Evolutionary conservation across 1,139 yeast genomes (phyloP).

Genomic region (Suhomyces atakaporum): DNA sequence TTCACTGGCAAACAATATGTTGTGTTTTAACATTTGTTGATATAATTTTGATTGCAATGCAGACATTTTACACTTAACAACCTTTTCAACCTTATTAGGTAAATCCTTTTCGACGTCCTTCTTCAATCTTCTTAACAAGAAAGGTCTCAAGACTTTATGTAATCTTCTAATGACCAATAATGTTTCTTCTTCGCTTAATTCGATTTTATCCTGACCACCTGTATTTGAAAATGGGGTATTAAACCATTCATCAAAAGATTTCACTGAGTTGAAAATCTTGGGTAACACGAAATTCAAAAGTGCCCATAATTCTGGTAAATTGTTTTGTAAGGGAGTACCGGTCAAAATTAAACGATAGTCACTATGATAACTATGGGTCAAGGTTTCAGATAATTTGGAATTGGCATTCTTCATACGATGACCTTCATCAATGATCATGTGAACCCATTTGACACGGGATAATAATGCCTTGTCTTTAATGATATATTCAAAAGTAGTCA

Average conservation of each 20-base stretch:
- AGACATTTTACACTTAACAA: slow-evolving; percentile 91
- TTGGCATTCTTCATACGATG: slow-evolving; percentile 84
- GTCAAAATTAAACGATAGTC: slow-evolving; percentile 79
- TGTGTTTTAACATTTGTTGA: slow-evolving; percentile 73
- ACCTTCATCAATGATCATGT: slow-evolving; percentile 89
- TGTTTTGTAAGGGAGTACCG: slow-evolving; percentile 86
- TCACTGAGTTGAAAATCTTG: slow-evolving; percentile 78
- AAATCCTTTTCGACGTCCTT: slow-evolving; percentile 96
- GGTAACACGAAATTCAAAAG: slow-evolving; percentile 76
- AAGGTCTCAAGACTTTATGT: slow-evolving; percentile 94
- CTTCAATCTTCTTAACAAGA: slow-evolving; percentile 88
- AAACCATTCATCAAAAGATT: slow-evolving; percentile 88
- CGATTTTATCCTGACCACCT: slow-evolving; percentile 79
- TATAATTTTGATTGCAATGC: slow-evolving; percentile 80
- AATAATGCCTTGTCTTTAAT: slow-evolving; percentile 72
- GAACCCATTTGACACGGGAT: slow-evolving; percentile 73
- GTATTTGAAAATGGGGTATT: slow-evolving; percentile 84
- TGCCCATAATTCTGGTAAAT: slow-evolving; percentile 85
- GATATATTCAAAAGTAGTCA: slow-evolving; percentile 80
- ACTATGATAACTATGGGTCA: slow-evolving; percentile 71
- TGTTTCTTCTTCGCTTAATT: slow-evolving; percentile 88
- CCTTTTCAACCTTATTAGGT: slow-evolving; percentile 94
- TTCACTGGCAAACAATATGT: slow-evolving; percentile 65
- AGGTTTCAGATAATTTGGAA: slow-evolving; percentile 70
- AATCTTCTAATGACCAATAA: slow-evolving; percentile 90